Evolutionary conservation across 202 grass and related monocot species (phyloP).

Genomic region (Schoenoplectus tabernaemontani): DNA sequence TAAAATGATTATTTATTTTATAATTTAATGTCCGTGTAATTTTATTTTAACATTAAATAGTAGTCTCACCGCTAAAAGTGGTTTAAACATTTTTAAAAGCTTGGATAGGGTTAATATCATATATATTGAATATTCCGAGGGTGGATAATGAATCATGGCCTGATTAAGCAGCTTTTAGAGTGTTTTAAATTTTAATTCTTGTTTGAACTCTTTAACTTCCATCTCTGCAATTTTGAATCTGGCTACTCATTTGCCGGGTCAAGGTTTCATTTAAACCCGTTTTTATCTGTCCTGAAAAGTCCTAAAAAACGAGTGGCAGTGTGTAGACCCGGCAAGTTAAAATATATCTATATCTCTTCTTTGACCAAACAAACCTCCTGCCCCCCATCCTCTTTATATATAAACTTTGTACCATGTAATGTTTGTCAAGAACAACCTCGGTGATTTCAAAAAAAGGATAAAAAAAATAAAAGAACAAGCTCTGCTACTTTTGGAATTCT

Average conservation of each 20-base stretch:
- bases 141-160: too few relatives aligned
- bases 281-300: not conserved
- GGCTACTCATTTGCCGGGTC: not conserved
- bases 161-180: not conserved
- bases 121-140: too few relatives aligned
- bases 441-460: too few relatives aligned
- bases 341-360: not conserved
- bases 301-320: not conserved
- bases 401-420: constrained; percentile 8
- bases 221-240: not conserved
- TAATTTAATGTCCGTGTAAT: too few relatives aligned
- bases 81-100: too few relatives aligned
- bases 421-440: not conserved
- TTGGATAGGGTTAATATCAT: too few relatives aligned
- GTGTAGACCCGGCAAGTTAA: not conserved
- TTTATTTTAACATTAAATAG: too few relatives aligned
- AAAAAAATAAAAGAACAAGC: too few relatives aligned
- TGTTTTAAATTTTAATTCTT: not conserved
- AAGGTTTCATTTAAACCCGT: not conserved
- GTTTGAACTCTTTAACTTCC: not conserved
- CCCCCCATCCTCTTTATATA: not conserved
- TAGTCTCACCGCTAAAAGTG: too few relatives aligned
- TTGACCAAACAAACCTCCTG: not conserved
- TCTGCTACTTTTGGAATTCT: not conserved
- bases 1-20: too few relatives aligned